phyloP scores from a whole-genome alignment of 306 rosid genomes.

The Vigna radiata region DNA sequence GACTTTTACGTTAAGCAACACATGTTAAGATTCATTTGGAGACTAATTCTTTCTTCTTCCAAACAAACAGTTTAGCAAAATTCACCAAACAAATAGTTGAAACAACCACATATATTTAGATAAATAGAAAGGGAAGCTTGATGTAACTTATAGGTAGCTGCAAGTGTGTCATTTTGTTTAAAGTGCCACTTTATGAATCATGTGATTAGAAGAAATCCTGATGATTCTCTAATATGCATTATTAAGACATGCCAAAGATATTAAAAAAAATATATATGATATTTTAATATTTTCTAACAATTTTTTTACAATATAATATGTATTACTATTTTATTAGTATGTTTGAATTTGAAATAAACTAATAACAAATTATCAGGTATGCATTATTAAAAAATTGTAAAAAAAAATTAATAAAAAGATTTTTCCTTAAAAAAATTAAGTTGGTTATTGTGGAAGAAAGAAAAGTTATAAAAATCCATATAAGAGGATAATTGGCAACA shows the following conservation, averaged over 20 bases:
- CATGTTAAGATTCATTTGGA: neutral
- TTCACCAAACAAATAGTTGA: neutral
- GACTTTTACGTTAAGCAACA: neutral
- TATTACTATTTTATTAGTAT: no score
- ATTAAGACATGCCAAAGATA: neutral
- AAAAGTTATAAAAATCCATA: neutral
- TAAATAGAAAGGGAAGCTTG: neutral
- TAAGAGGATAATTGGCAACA: constrained; percentile 1
- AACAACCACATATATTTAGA: neutral
- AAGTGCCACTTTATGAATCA: constrained; percentile 37
- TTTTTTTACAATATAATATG: no score
- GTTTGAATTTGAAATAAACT: no score
- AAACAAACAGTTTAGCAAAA: no score
- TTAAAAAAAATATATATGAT: no score
- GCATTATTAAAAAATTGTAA: no score
- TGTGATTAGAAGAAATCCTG: constrained; percentile 27
- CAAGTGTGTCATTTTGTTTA: constrained; percentile 26
- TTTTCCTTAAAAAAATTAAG: no score
- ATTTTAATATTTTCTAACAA: no score
- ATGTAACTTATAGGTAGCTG: constrained; percentile 36
- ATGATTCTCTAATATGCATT: constrained; percentile 11
- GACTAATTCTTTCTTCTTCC: neutral
- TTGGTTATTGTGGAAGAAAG: no score
- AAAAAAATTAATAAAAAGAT: no score
- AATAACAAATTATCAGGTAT: no score